Conservation (phyloP, 2,329 filamentous ascomycete genomes). For the Cladosporium sp. region DNA sequence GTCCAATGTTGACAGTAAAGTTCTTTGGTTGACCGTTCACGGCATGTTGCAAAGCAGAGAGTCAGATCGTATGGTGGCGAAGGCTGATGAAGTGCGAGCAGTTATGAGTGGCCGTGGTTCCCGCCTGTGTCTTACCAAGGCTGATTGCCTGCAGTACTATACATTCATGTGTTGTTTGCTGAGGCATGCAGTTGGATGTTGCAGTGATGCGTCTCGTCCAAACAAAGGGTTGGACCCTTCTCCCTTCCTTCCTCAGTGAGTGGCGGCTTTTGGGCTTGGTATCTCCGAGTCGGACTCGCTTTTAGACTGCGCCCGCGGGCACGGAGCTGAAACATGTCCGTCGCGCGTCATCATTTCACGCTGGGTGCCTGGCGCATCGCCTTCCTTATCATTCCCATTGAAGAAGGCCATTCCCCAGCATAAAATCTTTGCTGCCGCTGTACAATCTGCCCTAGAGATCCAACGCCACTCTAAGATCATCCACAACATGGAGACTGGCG, state of each 20-base stretch:
- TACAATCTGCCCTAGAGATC: neutral
- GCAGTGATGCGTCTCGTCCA: neutral
- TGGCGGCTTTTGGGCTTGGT: neutral
- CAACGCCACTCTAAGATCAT: neutral
- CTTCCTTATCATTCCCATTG: neutral
- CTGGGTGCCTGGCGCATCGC: neutral
- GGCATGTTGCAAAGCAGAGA: neutral
- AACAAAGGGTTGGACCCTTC: constrained; percentile 4
- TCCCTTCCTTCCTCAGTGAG: neutral
- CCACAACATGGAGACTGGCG: constrained; percentile 13
- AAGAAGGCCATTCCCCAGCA: neutral
- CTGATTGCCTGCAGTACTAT: neutral
- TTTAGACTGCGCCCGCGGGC: neutral
- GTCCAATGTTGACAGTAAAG: neutral
- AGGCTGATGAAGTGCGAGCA: neutral
- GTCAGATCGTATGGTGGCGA: no score
- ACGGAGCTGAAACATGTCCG: neutral
- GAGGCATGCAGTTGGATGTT: neutral
- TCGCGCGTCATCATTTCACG: constrained; percentile 3
- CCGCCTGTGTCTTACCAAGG: neutral
- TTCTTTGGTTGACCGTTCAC: neutral
- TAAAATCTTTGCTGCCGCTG: neutral
- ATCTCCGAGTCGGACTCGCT: neutral
- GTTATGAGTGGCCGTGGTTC: neutral
- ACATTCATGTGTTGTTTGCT: neutral